Evolutionary conservation across 371 early-diverging fungal genomes (phyloP), one percentile per base, ranked within the genome.

Genomic region (Globomyces sp.): DNA sequence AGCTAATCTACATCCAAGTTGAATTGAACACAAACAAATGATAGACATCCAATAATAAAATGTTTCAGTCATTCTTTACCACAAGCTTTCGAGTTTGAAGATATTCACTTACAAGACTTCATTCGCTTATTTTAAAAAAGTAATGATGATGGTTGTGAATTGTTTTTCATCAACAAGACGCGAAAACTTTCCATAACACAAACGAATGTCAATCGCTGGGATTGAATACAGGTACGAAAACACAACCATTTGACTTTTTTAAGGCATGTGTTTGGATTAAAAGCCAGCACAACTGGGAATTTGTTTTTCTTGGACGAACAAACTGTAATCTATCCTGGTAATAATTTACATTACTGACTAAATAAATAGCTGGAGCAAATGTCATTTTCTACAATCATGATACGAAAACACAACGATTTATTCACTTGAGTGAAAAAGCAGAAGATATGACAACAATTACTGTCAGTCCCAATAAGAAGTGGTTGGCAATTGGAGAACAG

Each of bases 191-290:
- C 24, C 24, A 24, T 24, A 24, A 24, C 24, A 24, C 24, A 24
- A 24, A 24, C 24, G 24, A 55, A 58, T 58, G 58, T 64, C 55
- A 46, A 64, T 64, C 43, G 65, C 63, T 37, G 39, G 41, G 36
- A 13, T 63, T 37, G 63, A 37, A 49, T 43, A 63, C 49, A 63
- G 63, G 63, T 63, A 37, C 34, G 42, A 36, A 39, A 4, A 24
- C 24, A 24, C 24, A 24, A 24, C 24, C 24, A 24, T 24, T 24
- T 24, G 24, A 37, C 5, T n/a, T 24, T 39, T 11, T 44, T 36
- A 5, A 82, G 83, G 53, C 79, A 80, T 58, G 78, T 77, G 6
- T 82, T 80, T 63, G 83, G 83, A 2, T 69, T 80, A 9, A 71
- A 71, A 62, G 76, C 74, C 63, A 70, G 74, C 44, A 76, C 78